phyloP scores from a whole-genome alignment of 108 stramenopile genomes.

The Fragilaria crotonensis region DNA sequence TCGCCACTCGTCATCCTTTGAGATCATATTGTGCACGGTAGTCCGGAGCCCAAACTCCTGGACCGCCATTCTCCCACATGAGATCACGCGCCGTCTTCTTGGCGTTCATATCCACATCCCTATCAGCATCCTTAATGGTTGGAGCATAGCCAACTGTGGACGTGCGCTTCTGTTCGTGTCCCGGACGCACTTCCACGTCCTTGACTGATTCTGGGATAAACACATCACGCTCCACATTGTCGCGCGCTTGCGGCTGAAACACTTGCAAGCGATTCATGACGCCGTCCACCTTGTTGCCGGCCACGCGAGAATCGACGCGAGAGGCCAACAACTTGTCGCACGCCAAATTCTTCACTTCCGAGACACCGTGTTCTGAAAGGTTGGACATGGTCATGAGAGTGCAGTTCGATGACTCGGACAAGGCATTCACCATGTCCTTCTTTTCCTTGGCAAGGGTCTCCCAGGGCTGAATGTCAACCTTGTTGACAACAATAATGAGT shows the following conservation, averaged over 20 bases:
- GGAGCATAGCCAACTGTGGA: constrained; percentile 59
- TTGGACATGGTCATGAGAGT: constrained; percentile 93
- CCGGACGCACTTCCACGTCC: constrained; percentile 49
- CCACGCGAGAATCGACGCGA: constrained; percentile 85
- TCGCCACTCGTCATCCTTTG: constrained; percentile 81
- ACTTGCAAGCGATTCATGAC: constrained; percentile 98
- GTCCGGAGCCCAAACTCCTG: constrained; percentile 95
- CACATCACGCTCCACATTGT: constrained; percentile 76
- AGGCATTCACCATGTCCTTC: constrained; percentile 59
- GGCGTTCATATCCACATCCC: constrained; percentile 23
- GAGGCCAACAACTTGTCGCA: constrained; percentile 93
- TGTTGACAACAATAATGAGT: constrained; percentile 95
- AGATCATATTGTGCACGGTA: constrained; percentile 93
- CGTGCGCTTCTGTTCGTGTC: constrained; percentile 45
- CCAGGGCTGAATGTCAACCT: constrained; percentile 91
- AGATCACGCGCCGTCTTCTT: constrained; percentile 90
- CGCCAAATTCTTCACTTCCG: constrained; percentile 83
- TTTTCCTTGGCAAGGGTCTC: constrained; percentile 73
- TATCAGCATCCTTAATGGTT: constrained; percentile 49
- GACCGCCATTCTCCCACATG: constrained; percentile 97
- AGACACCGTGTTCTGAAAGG: constrained; percentile 89
- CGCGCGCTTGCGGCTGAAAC: constrained; percentile 87
- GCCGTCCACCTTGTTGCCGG: constrained; percentile 87
- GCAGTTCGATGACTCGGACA: constrained; percentile 62
- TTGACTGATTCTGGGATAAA: constrained; percentile 87